Evolutionary conservation across 2,329 filamentous ascomycete genomes (phyloP).

Genomic region (Botrytis cinerea): DNA sequence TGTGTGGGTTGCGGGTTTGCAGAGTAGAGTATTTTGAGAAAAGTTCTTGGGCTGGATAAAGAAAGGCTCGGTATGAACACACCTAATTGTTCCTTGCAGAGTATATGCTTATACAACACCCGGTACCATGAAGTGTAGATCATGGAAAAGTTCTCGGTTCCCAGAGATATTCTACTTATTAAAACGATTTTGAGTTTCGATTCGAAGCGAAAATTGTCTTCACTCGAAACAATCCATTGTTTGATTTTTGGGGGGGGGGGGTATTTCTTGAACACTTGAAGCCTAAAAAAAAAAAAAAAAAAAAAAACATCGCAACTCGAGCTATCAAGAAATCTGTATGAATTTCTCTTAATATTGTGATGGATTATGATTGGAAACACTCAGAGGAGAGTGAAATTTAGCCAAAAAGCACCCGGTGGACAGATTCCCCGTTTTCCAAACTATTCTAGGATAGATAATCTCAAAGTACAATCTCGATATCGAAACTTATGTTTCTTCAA

Average conservation of each 20-base stretch:
- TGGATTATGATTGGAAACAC: neutral
- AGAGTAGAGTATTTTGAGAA: neutral
- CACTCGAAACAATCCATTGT: neutral
- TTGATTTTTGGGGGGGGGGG: too few relatives aligned
- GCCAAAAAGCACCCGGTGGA: neutral
- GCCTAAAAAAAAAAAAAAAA: too few relatives aligned
- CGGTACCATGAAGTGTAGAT: neutral
- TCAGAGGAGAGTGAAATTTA: neutral
- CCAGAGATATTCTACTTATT: neutral
- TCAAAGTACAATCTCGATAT: neutral
- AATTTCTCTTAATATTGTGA: neutral
- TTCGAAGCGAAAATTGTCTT: neutral
- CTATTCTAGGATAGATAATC: too few relatives aligned
- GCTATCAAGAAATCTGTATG: neutral
- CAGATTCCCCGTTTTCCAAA: too few relatives aligned
- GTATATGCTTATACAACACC: neutral
- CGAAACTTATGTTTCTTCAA: neutral
- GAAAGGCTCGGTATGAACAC: neutral
- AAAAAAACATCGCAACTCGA: rapidly evolving
- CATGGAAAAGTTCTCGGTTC: neutral
- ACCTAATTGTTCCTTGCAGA: neutral
- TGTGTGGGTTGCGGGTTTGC: neutral
- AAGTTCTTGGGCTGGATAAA: rapidly evolving
- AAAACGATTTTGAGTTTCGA: neutral
- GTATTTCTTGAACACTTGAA: too few relatives aligned